Conservation (phyloP, 805 yeast genomes). For the Teunomyces tritomae region DNA sequence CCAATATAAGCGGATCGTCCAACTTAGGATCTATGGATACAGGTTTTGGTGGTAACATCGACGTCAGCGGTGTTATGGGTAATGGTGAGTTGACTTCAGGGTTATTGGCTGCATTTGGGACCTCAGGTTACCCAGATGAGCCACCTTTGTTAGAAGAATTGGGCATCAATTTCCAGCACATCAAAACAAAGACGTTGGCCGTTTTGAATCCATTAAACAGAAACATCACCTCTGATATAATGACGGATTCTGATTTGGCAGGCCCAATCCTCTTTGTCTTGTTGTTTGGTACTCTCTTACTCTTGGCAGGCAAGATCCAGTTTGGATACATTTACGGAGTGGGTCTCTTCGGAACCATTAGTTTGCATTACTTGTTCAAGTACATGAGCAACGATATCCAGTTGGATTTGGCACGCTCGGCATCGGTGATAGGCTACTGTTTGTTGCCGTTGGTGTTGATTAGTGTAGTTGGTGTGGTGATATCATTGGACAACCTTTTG, state of each 20-base stretch:
- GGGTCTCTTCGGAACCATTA: constrained; percentile 83
- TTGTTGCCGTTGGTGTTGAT: constrained; percentile 81
- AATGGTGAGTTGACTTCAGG: constrained; percentile 63
- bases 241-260: constrained; percentile 89
- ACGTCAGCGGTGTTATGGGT: constrained; percentile 43
- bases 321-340: constrained; percentile 97
- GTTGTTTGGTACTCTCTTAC: constrained; percentile 76
- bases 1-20: constrained; percentile 16
- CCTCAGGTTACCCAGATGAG: constrained; percentile 93
- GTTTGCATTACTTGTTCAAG: constrained; percentile 80
- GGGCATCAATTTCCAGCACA: constrained; percentile 89
- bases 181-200: constrained; percentile 76
- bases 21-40: constrained; percentile 39
- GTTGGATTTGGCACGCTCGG: constrained; percentile 67
- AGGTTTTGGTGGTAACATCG: constrained; percentile 33
- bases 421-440: constrained; percentile 92
- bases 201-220: constrained; percentile 76
- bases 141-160: constrained; percentile 89
- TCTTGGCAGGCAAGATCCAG: constrained; percentile 90
- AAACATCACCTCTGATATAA: constrained; percentile 62
- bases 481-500: constrained; percentile 64
- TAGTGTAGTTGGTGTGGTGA: constrained; percentile 66
- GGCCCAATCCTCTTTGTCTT: constrained; percentile 91
- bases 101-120: constrained; percentile 85
- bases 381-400: constrained; percentile 71